Evolutionary conservation across 2,329 filamentous ascomycete genomes (phyloP).

Genomic region (Chaetomium globosum): DNA sequence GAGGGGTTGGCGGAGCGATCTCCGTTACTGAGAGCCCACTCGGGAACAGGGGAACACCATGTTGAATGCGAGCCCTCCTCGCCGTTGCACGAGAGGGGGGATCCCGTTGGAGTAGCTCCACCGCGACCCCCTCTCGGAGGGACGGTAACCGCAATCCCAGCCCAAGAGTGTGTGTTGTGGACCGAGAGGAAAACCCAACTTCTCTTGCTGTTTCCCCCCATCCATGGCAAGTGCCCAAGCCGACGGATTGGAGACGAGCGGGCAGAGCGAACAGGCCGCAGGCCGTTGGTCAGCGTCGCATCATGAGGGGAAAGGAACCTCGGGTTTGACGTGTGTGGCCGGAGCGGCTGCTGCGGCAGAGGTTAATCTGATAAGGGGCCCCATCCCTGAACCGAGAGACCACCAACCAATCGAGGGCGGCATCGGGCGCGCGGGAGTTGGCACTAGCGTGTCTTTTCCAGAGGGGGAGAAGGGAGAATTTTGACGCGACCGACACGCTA

Average conservation of each 20-base stretch:
- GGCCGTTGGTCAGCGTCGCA: conserved; percentile 18
- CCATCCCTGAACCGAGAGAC: conserved; percentile 16
- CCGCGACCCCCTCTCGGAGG: conserved; percentile 1
- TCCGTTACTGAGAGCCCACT: neutral
- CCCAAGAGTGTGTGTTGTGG: neutral
- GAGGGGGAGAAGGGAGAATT: conserved; percentile 5
- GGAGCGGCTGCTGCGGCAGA: conserved; percentile 22
- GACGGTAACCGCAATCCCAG: neutral
- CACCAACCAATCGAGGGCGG: conserved; percentile 19
- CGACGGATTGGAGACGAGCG: conserved; percentile 6
- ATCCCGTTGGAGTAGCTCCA: conserved; percentile 6
- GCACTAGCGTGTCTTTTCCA: conserved; percentile 16
- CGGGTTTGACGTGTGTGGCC: neutral
- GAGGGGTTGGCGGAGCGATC: conserved; percentile 6
- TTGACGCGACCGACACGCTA: conserved; percentile 9
- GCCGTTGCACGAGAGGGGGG: neutral
- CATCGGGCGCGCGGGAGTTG: conserved; percentile 1
- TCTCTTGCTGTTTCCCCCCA: too few relatives aligned
- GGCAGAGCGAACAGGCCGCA: neutral
- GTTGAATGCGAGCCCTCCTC: neutral
- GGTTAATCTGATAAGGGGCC: conserved; percentile 14
- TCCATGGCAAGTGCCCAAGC: neutral
- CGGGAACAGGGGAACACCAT: conserved; percentile 11
- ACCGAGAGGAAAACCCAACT: neutral
- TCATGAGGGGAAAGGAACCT: conserved; percentile 2